Evolutionary conservation across 2,329 filamentous ascomycete genomes (phyloP), one percentile per base, ranked within the genome.

Genomic region (Stemphylium vesicarium): DNA sequence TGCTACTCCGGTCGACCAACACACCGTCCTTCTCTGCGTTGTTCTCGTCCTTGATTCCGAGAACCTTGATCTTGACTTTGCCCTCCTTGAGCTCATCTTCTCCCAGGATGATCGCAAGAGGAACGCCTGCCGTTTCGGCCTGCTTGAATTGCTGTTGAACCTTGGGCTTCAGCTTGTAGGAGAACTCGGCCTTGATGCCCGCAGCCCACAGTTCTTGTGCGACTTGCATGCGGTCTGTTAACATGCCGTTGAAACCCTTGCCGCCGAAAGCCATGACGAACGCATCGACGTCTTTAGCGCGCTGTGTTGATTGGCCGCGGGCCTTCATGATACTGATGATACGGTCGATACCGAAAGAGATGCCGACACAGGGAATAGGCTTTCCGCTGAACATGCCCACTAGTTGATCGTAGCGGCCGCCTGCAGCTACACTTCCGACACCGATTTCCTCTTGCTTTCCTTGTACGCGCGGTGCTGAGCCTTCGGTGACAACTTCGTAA

Each of bases 201-300:
- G 89, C 91, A 64, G 92, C 87, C 92, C 94, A 96, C 44, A 98
- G 81, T 62, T 82, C 82, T 62, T 86, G 84, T 55, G 88, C 88
- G 33, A 98, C 84, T 22, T 86, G 81, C 86, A 97, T 93, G 62
- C 94, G 89, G 80, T 97, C 90, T 63, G 87, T 86, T 50, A 96
- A 78, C 60, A 96, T 81, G 40, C 91, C 92, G 13, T 84, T 88
- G 75, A 93, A 94, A 16, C 88, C 90, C 77, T 93, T 94, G 48
- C 91, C 90, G 69, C 92, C 93, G 70, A 97, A 92, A 0, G 92
- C 92, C 92, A 98, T 98, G 69, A 98, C 89, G 77, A 87, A 97
- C 40, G 93, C 92, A 71, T 98, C 93, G 2, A 93, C 88, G 66
- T 95, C 90, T 69, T 88, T 92, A 61, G 83, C 82, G 60, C 90